Evolutionary conservation across 2,329 filamentous ascomycete species (phyloP), one percentile per base, ranked within the genome.

Genomic region (Ascochyta koolunga): DNA sequence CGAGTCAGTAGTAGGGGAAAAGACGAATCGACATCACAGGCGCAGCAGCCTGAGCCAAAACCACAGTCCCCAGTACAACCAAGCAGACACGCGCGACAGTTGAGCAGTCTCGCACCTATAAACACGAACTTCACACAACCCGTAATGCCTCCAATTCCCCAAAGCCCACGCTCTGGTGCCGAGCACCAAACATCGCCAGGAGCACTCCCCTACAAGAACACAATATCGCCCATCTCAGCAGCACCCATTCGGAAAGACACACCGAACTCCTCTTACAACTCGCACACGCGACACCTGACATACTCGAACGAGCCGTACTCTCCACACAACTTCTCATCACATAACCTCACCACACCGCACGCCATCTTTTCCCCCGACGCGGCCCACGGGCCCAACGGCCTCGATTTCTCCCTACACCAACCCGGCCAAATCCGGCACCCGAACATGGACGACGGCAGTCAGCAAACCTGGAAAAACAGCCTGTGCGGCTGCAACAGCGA

Each of bases 371-470:
- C 70, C 4, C 75, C 75, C 3, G 65, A 70, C 42, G 68, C 73
- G 7, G 58, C 69, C 1, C 66, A 69, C 21, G 74, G 74, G n/a
- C 75, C 75, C 2, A 77, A 76, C 45, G 73, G 73, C 6, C 62
- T 74, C 0, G 66, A 72, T 45, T 68, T 70, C 32, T 56, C 66
- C 1, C 57, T 69, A 16, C 74, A 77, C 50, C 70, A 72, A 47
- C 75, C 75, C 0, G 74, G 74, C 35, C 74, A 77, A 54, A 75
- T 80, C 59, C 66, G 75, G 47, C 76, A 76, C 54, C 64, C 72
- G 16, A 70, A 78, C 68, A 72, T 80, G 77, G 64, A 67, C 41
- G 57, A 63, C 1, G 61, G 56, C 16, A 37, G 39, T 1, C 56
- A 57, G 2, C 64, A 62, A 13, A 42, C 61, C 16, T 77, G 75